A percentile compares a stretch with the other conserved stretches of the same genome.
These are phyloP conservation scores for Hirschioporus abietinus DNA, from an alignment of 768 basidiomycete species.

Conservation along the genomic window DNA sequence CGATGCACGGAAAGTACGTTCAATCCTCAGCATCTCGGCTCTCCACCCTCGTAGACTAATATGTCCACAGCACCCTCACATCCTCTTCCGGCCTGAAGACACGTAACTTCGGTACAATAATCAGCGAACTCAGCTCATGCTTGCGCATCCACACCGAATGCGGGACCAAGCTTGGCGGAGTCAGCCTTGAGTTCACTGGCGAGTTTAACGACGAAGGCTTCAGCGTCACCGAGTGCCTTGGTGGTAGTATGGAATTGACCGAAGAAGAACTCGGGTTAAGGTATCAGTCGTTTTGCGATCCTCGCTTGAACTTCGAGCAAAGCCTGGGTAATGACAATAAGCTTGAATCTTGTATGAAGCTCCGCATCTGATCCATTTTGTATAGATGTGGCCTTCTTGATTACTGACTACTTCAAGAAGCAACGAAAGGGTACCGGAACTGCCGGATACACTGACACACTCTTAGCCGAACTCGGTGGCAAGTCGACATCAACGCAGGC, in stretches of 20 bases:
- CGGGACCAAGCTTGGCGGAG: conserved; percentile 72
- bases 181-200: conserved; percentile 90
- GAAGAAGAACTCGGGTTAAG: conserved; percentile 88
- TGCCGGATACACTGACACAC: conserved; percentile 23
- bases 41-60: not conserved
- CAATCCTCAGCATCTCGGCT: not conserved
- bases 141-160: conserved; percentile 73
- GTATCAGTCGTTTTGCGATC: conserved; percentile 97
- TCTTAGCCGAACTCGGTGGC: conserved; percentile 32
- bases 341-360: not conserved
- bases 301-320: conserved; percentile 90
- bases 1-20: conserved; percentile 96
- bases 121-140: conserved; percentile 78
- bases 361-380: not conserved
- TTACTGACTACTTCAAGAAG: conserved; percentile 76
- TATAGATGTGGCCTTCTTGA: conserved; percentile 77
- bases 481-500: not conserved
- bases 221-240: conserved; percentile 94
- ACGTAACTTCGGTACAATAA: conserved; percentile 82
- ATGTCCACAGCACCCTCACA: conserved; percentile 62
- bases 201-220: conserved; percentile 88
- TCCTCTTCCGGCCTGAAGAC: conserved; percentile 83
- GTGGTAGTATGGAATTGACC: conserved; percentile 90
- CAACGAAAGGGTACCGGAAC: conserved; percentile 39
- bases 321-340: conserved; percentile 61